Evolutionary conservation across 805 yeast species (phyloP).

Genomic region (Priceomyces castillae): DNA sequence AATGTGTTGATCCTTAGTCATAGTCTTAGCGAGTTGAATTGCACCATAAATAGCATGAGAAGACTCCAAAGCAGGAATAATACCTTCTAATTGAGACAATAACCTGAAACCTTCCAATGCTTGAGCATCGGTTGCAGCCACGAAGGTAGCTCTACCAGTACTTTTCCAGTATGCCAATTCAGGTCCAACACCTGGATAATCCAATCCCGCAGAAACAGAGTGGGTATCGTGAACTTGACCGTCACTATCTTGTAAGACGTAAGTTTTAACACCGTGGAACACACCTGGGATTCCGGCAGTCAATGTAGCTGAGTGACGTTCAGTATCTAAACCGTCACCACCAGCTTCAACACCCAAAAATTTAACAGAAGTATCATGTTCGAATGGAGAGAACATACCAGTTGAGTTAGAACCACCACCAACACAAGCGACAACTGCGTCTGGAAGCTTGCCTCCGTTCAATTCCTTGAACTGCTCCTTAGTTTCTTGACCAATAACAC

Average conservation of each 20-base stretch:
- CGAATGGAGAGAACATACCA: slow-evolving; percentile 95
- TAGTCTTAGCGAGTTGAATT: slow-evolving; percentile 75
- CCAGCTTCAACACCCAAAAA: slow-evolving; percentile 97
- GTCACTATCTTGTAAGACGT: slow-evolving; percentile 83
- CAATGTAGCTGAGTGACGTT: slow-evolving; percentile 89
- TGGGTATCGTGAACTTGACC: slow-evolving; percentile 98
- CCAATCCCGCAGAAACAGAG: slow-evolving; percentile 97
- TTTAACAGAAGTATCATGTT: slow-evolving; percentile 71
- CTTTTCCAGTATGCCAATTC: slow-evolving; percentile 95
- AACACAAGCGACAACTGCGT: slow-evolving; percentile 95
- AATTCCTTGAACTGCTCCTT: slow-evolving; percentile 81
- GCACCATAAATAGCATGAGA: slow-evolving; percentile 97
- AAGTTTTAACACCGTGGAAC: slow-evolving; percentile 95
- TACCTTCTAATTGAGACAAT: slow-evolving; percentile 92
- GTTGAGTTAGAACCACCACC: slow-evolving; percentile 99
- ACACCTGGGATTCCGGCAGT: slow-evolving; percentile 97
- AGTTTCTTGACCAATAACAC: slow-evolving; percentile 93
- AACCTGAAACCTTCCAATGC: slow-evolving; percentile 88
- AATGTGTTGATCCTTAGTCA: slow-evolving; percentile 75
- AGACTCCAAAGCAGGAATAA: slow-evolving; percentile 96
- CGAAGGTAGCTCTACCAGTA: slow-evolving; percentile 85
- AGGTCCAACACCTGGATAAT: slow-evolving; percentile 99
- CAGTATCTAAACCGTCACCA: slow-evolving; percentile 92
- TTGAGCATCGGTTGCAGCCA: slow-evolving; percentile 93
- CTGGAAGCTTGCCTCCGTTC: slow-evolving; percentile 82